A percentile compares a stretch with the other conserved stretches of the same genome.
Evolutionary conservation across 345 rosid species (phyloP).

Genomic region (Pugionium cornutum): DNA sequence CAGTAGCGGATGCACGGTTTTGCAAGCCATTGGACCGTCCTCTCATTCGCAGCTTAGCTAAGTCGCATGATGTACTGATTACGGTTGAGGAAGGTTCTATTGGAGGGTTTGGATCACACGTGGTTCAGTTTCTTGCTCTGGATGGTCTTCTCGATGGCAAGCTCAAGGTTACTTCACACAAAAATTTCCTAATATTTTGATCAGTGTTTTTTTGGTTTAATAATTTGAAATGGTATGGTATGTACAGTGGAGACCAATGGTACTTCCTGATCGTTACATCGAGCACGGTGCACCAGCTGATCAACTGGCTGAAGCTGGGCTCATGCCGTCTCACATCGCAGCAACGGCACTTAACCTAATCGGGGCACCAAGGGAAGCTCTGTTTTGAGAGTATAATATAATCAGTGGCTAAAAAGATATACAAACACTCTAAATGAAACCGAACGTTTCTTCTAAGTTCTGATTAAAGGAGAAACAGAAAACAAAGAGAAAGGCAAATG

Average conservation of each 20-base stretch:
- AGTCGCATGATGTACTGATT: constrained; percentile 68
- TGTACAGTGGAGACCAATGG: constrained; percentile 84
- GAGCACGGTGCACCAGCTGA: constrained; percentile 83
- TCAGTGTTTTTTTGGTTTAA: background rate
- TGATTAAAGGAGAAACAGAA: background rate
- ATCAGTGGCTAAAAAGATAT: background rate
- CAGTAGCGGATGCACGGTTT: constrained; percentile 88
- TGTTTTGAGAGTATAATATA: constrained; percentile 28
- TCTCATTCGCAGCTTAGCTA: constrained; percentile 66
- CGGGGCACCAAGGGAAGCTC: constrained; percentile 60
- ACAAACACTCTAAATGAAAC: background rate
- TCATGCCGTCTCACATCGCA: constrained; percentile 82
- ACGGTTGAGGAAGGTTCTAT: constrained; percentile 86
- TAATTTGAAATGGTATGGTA: background rate
- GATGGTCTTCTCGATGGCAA: constrained; percentile 74
- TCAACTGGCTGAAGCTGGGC: constrained; percentile 77
- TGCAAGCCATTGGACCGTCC: constrained; percentile 81
- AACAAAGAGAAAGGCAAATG: too few species aligned
- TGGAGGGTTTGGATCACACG: constrained; percentile 90
- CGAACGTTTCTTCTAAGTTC: constrained; percentile 14
- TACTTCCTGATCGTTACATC: constrained; percentile 74
- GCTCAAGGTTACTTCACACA: constrained; percentile 46
- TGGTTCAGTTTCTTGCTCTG: constrained; percentile 69
- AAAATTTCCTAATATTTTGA: background rate
- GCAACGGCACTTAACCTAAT: constrained; percentile 74